phyloP scores from a whole-genome alignment of 805 yeast species.

The Clavispora asparagi region DNA sequence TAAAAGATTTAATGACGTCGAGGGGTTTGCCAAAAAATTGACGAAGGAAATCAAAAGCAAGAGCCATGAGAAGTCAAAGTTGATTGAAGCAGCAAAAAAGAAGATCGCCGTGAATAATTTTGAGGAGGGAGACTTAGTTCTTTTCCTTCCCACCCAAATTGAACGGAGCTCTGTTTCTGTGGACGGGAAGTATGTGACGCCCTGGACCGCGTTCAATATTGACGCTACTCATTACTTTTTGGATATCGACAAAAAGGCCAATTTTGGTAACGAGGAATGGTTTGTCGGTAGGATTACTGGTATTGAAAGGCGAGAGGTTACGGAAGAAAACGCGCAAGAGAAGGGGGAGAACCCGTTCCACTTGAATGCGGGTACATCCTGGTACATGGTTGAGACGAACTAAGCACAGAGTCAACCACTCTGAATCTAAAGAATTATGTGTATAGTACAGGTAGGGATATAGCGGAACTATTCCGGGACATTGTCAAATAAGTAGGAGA shows the following conservation, averaged over 20 bases:
- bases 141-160: slow-evolving; percentile 75
- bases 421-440: background rate
- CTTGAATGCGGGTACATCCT: slow-evolving; percentile 53
- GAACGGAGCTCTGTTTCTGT: slow-evolving; percentile 17
- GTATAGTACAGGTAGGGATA: background rate
- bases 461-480: slow-evolving; percentile 22
- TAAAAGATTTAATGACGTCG: slow-evolving; percentile 83
- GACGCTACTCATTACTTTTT: slow-evolving; percentile 84
- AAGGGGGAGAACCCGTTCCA: slow-evolving; percentile 56
- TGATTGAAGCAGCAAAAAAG: slow-evolving; percentile 17
- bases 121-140: slow-evolving; percentile 67
- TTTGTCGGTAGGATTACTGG: slow-evolving; percentile 63
- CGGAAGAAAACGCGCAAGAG: slow-evolving; percentile 34
- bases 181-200: slow-evolving; percentile 29
- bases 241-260: slow-evolving; percentile 33
- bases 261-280: slow-evolving; percentile 57
- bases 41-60: slow-evolving; percentile 63
- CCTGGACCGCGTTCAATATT: slow-evolving; percentile 94
- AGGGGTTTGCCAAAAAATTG: slow-evolving; percentile 77
- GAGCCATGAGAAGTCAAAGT: slow-evolving; percentile 40
- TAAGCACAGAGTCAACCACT: background rate
- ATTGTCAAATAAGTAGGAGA: slow-evolving; percentile 78
- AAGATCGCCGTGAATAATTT: slow-evolving; percentile 68
- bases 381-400: slow-evolving; percentile 40
- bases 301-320: slow-evolving; percentile 53